Base-by-base conservation (phyloP, 1,284 basidiomycete species). In the Apiotrichum domesticum region DNA sequence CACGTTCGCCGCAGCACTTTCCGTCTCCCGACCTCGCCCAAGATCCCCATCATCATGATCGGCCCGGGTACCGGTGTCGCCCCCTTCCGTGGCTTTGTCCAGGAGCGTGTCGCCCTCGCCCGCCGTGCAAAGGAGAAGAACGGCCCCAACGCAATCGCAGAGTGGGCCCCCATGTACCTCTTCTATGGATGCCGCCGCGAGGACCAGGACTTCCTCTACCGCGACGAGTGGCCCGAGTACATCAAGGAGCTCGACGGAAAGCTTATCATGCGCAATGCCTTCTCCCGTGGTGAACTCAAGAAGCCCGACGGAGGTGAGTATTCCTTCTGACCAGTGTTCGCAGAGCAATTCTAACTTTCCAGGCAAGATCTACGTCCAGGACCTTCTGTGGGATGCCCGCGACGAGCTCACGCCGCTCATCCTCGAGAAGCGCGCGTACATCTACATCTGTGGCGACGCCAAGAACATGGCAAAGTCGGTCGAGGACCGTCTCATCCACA, bases 11-110 rank as follows among this genome's bases (percentile, higher is more conserved):
- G 96, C 53, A 95, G 91, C 32, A 98, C 93, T 10, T 98, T 98
- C 85, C 83, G 95, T 55, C 79, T 98, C 57, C 95, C 95, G 5
- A 98, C 95, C 13, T 92, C 90, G 73, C 95, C 95, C 53, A 97
- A 96, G 82, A 94, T 91, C 59, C 95, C 95, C 3, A 87, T 98
- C 57, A 93, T 98, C 77, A 98, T 98, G 95, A 85, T 98, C 72
- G 95, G 95, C 54, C 95, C 95, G 57, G 95, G 95, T 56, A 98
- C 94, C 60, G 92, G 93, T 80, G 92, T 98, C 53, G 95, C 95
- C 39, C 95, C 95, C 14, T 98, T 98, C 90, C 88, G 95, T 59
- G 93, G 93, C 1, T 98, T 98, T 74, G 84, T 98, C 6, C 96
- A 98, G 79, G 95, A 98, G 75, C 90, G 95, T 66, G 87, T 98